Conservation (phyloP, 106 monocot species). For the Agapanthus africanus region DNA sequence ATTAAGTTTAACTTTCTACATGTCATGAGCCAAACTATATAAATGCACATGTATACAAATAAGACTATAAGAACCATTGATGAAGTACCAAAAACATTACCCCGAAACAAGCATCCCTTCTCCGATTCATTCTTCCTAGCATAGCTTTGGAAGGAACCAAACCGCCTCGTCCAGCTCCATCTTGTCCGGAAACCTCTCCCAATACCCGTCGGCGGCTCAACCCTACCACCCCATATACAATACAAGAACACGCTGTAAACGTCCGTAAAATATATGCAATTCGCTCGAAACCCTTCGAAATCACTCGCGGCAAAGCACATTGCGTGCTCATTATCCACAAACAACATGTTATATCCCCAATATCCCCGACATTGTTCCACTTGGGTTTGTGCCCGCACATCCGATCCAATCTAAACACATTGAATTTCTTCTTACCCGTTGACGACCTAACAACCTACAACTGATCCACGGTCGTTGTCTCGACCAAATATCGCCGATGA, state of each 20-base stretch:
- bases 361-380: neutral
- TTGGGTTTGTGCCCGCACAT: neutral
- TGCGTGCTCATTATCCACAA: neutral
- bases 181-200: too few species aligned
- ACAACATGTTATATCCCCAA: neutral
- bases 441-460: neutral
- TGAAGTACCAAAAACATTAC: too few species aligned
- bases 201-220: too few species aligned
- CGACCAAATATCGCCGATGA: neutral
- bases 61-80: too few species aligned
- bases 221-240: neutral
- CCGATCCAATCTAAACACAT: neutral
- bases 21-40: too few species aligned
- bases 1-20: too few species aligned
- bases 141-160: too few species aligned
- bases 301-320: neutral
- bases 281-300: neutral
- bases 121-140: too few species aligned
- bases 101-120: too few species aligned
- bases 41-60: too few species aligned
- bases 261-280: neutral
- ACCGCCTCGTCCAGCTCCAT: too few species aligned
- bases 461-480: neutral
- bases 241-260: neutral
- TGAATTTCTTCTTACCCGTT: neutral